Evolutionary conservation across 2,329 filamentous ascomycete species (phyloP).

Genomic region (Pseudocercospora fuligena): DNA sequence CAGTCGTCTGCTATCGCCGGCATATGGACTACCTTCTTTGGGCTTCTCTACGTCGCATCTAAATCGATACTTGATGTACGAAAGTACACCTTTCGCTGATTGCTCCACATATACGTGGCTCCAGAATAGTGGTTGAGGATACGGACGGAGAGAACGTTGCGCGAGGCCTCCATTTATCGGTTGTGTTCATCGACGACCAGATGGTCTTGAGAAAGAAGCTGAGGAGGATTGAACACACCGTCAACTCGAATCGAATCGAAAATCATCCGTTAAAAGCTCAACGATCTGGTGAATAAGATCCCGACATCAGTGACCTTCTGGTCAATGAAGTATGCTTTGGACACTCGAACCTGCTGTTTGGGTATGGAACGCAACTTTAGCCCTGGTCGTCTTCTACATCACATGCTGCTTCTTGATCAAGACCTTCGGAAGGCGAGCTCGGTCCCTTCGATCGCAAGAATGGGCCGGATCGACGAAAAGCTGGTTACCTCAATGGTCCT

Average conservation of each 20-base stretch:
- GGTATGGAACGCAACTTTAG: not conserved
- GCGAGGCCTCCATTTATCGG: not conserved
- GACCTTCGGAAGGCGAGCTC: not conserved
- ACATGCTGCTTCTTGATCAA: not conserved
- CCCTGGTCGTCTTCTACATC: not conserved
- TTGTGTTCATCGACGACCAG: not conserved
- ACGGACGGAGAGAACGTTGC: not conserved
- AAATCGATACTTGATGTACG: not conserved
- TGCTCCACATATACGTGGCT: not conserved
- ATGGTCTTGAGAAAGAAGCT: not conserved
- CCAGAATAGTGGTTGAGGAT: not conserved
- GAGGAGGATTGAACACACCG: not conserved
- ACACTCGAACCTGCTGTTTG: not conserved
- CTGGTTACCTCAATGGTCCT: constrained; percentile 1
- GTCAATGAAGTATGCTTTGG: not conserved
- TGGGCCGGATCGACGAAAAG: not conserved
- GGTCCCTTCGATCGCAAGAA: not conserved
- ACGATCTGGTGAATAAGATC: too few species aligned
- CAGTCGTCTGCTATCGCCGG: not conserved
- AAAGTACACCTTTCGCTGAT: not conserved
- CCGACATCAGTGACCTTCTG: not conserved
- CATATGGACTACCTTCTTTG: not conserved
- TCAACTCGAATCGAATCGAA: not conserved
- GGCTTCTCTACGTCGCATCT: not conserved
- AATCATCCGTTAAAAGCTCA: not conserved